Evolutionary conservation across 306 rosid species (phyloP).

Genomic region (Sophora flavescens): DNA sequence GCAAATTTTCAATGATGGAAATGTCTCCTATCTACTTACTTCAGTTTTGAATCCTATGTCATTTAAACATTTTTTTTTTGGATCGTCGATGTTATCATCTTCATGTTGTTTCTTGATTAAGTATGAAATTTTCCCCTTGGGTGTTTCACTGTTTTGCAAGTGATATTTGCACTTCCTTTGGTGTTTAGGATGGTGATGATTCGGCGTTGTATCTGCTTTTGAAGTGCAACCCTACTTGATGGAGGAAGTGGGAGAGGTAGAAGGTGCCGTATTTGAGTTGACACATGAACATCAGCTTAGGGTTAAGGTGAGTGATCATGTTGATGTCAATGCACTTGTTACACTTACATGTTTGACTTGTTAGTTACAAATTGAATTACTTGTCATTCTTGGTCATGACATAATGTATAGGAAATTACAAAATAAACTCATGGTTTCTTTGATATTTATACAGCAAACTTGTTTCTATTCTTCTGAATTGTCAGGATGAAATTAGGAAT

Average conservation of each 20-base stretch:
- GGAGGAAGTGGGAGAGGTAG: constrained; percentile 72
- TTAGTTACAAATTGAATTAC: constrained; percentile 5
- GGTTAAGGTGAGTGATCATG: constrained; percentile 62
- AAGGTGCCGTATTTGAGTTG: constrained; percentile 71
- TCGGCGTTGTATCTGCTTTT: constrained; percentile 46
- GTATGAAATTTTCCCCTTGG: no score
- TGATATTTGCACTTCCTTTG: no score
- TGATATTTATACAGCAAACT: constrained; percentile 26
- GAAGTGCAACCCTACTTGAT: constrained; percentile 65
- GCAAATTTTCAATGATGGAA: constrained; percentile 15
- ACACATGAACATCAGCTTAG: constrained; percentile 66
- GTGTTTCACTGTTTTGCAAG: no score
- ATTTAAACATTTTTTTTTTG: background rate
- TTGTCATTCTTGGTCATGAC: constrained; percentile 24
- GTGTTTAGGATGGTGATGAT: no score
- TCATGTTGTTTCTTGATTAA: no score
- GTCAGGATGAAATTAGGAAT: constrained; percentile 82
- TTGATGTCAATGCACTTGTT: constrained; percentile 12
- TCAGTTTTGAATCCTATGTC: background rate
- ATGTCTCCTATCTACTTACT: background rate
- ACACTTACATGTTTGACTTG: constrained; percentile 22
- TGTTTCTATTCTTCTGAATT: constrained; percentile 41
- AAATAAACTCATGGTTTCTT: constrained; percentile 33
- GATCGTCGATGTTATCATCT: no score
- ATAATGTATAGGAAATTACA: constrained; percentile 10